These are phyloP conservation scores for Barnettozyma botsteinii DNA, from an alignment of 805 yeast species.

Conservation along the genomic window DNA sequence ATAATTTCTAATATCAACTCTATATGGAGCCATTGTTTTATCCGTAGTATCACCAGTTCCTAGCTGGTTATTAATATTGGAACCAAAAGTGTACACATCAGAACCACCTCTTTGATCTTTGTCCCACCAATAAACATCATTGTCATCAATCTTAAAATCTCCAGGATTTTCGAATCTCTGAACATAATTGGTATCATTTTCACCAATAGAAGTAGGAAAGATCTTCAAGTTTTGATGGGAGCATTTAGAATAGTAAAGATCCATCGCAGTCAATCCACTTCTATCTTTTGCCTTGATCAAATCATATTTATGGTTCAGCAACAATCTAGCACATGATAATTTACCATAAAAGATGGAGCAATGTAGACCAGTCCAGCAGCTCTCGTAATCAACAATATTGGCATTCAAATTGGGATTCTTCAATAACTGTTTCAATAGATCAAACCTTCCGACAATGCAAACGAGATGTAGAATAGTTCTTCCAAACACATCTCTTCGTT, in stretches of 20 bases:
- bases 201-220: constrained; percentile 36
- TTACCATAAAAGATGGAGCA: constrained; percentile 56
- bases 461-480: constrained; percentile 56
- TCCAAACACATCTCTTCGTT: constrained; percentile 63
- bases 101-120: constrained; percentile 44
- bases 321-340: constrained; percentile 44
- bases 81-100: constrained; percentile 55
- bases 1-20: constrained; percentile 26
- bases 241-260: constrained; percentile 36
- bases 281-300: constrained; percentile 59
- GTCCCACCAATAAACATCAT: constrained; percentile 35
- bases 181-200: constrained; percentile 17
- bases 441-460: constrained; percentile 43
- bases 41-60: constrained; percentile 63
- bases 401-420: constrained; percentile 42
- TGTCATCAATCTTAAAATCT: constrained; percentile 3
- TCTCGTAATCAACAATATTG: constrained; percentile 57
- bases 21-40: constrained; percentile 37
- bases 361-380: constrained; percentile 79
- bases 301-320: constrained; percentile 31
- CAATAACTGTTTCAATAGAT: constrained; percentile 40
- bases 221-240: constrained; percentile 39
- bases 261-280: constrained; percentile 67
- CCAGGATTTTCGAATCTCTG: constrained; percentile 12
- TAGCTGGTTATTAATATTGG: constrained; percentile 54